Evolutionary conservation across 441 rosid genomes (phyloP).

Genomic region (Gossypium davidsonii): DNA sequence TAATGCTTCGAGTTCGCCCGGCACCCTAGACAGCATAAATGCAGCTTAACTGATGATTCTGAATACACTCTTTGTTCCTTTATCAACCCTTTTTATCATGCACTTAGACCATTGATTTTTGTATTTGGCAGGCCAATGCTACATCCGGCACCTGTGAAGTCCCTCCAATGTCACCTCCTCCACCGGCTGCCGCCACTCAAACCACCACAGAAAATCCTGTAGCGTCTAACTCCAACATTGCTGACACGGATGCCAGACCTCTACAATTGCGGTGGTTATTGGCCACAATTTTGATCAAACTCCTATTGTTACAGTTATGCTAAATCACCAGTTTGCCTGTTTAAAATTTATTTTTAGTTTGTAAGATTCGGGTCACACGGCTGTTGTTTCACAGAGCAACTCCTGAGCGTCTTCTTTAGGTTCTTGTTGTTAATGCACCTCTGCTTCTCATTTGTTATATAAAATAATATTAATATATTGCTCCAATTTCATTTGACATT

Average conservation of each 20-base stretch:
- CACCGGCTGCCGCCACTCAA: conserved; percentile 40
- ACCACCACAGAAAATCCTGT: conserved; percentile 12
- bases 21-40: not conserved
- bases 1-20: too few relatives aligned
- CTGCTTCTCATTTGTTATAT: not conserved
- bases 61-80: too few relatives aligned
- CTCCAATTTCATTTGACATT: not conserved
- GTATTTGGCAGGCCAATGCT: conserved; percentile 52
- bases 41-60: not conserved
- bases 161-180: conserved; percentile 62
- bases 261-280: conserved; percentile 29
- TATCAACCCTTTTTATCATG: not conserved
- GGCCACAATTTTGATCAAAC: conserved; percentile 25
- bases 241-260: conserved; percentile 16
- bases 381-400: not conserved
- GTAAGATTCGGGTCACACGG: conserved; percentile 1
- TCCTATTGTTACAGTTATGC: conserved; percentile 25
- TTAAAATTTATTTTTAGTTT: not conserved
- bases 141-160: conserved; percentile 68
- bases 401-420: not conserved
- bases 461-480: not conserved
- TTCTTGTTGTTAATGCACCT: not conserved
- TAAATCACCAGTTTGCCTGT: conserved; percentile 12
- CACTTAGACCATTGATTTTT: conserved; percentile 4
- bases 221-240: conserved; percentile 19